Evolutionary conservation across 768 basidiomycete species (phyloP), one percentile per base, ranked within the genome.

Genomic region (Hirschioporus abietinus): DNA sequence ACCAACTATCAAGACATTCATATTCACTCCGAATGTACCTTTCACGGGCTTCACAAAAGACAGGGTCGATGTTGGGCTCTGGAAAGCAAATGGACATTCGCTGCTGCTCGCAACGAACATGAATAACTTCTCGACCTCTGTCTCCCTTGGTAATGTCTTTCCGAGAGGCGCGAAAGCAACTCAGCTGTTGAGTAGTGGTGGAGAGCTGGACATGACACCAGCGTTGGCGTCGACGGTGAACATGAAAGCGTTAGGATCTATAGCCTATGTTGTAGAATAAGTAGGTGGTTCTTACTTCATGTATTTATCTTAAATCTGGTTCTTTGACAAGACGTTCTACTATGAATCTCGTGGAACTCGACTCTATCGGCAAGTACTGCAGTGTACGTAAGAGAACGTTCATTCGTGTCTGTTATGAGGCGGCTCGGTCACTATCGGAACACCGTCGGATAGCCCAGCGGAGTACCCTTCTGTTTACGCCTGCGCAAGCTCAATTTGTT

Each of bases 71-170:
- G 72, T 83, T n/a, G 83, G 84, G 5, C 70, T 83, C 30, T 88
- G 87, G 87, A 78, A 74, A 1, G 67, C 80, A 1, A 77, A 74
- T 0, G 27, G 35, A 3, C 69, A 79, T 27, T 84, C 81, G 0
- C 78, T 88, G 42, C 77, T 85, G 17, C 76, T 87, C 1, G 85
- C 80, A 9, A 77, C 81, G 0, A 88, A 88, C 71, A 81, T 82
- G 70, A 77, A 84, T 57, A 80, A 84, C 57, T 72, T 77, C 27
- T 68, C 73, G 4, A 72, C 73, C 42, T 76, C 72, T 0, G 72
- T 86, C 6, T 58, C 60, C 0, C 74, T 83, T 64, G 26, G 66
- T 0, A 75, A 76, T 24, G 52, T 83, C 60, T 68, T 64, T 6
- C 73, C 78, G 0, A 35, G 17, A 35, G 62, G 12, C 25, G 66